A percentile compares a stretch with the other conserved stretches of the same genome.
Evolutionary conservation across 768 basidiomycete species (phyloP).

Genomic region (Podaxis mareebaensis): DNA sequence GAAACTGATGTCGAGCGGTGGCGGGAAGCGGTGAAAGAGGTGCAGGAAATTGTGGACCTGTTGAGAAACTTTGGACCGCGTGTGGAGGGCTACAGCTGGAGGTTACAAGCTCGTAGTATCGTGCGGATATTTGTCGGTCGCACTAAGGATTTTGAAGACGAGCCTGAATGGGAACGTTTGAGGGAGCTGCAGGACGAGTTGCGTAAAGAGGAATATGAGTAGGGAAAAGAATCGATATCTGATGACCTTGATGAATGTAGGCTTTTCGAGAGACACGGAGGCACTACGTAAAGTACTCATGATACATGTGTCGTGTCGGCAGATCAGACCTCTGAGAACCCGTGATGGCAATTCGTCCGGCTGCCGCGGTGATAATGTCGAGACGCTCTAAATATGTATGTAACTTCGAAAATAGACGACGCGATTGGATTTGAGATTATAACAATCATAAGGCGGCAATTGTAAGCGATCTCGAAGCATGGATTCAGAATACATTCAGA

Average conservation of each 20-base stretch:
- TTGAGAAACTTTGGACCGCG: constrained; percentile 82
- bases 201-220: constrained; percentile 37
- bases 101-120: constrained; percentile 81
- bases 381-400: background rate
- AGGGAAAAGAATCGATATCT: constrained; percentile 15
- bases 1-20: constrained; percentile 70
- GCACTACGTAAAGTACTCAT: background rate
- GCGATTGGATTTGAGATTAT: background rate
- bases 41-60: constrained; percentile 83
- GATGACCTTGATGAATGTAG: background rate
- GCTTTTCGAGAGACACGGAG: background rate
- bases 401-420: background rate
- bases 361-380: constrained; percentile 6
- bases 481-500: constrained; percentile 1
- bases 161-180: constrained; percentile 79
- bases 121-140: constrained; percentile 88
- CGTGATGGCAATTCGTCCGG: background rate
- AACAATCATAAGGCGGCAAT: background rate
- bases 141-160: constrained; percentile 86
- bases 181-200: constrained; percentile 67
- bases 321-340: background rate
- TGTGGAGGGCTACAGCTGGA: constrained; percentile 67
- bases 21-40: constrained; percentile 74
- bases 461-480: background rate
- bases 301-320: background rate